Evolutionary conservation across 2,329 filamentous ascomycete species (phyloP).

Genomic region (Trichoderma breve): DNA sequence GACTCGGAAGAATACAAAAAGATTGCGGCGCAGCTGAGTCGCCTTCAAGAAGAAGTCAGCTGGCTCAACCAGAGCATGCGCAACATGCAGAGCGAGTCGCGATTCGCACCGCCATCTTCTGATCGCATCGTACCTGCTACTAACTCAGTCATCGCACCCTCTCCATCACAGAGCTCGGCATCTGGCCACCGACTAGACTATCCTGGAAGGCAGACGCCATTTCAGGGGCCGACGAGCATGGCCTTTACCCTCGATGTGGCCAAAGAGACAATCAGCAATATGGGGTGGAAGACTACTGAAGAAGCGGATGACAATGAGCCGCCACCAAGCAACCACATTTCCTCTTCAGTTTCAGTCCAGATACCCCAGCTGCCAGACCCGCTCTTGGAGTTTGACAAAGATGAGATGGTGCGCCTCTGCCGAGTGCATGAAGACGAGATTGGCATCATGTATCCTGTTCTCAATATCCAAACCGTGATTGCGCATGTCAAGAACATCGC

Average conservation of each 20-base stretch:
- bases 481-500: constrained; percentile 68
- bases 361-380: constrained; percentile 58
- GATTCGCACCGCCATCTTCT: constrained; percentile 35
- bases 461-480: constrained; percentile 71
- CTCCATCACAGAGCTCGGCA: constrained; percentile 43
- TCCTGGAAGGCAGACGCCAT: constrained; percentile 60
- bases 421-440: constrained; percentile 85
- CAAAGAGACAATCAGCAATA: constrained; percentile 80
- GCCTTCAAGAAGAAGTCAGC: constrained; percentile 81
- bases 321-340: constrained; percentile 24
- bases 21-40: constrained; percentile 71
- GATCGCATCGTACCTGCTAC: constrained; percentile 36
- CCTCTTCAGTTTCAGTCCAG: constrained; percentile 37
- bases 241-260: constrained; percentile 84
- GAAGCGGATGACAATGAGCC: constrained; percentile 60
- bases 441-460: constrained; percentile 85
- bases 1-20: constrained; percentile 88
- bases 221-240: constrained; percentile 81
- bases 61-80: constrained; percentile 71
- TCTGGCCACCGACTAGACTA: constrained; percentile 42
- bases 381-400: constrained; percentile 72
- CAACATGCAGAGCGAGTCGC: constrained; percentile 58
- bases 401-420: constrained; percentile 78
- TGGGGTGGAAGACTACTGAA: constrained; percentile 72
- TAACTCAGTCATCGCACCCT: constrained; percentile 38